Evolutionary conservation across 2,329 filamentous ascomycete species (phyloP).

Genomic region (Talaromyces sp.): DNA sequence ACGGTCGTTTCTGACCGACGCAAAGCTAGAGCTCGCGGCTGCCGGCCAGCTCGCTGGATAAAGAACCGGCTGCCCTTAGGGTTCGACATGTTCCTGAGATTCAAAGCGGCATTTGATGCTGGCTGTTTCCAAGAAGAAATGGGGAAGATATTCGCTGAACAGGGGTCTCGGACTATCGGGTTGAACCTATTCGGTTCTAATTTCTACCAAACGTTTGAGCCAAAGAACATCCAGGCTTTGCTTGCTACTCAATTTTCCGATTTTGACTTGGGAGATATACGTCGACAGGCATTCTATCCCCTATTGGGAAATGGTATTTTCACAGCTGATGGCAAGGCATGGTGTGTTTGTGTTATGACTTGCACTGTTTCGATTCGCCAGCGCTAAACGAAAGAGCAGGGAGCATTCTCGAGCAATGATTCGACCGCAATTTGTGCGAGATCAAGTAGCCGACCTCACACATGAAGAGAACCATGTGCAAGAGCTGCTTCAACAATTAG

Average conservation of each 20-base stretch:
- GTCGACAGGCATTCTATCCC: slow-evolving; percentile 58
- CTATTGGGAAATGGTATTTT: slow-evolving; percentile 41
- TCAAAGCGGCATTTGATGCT: slow-evolving; percentile 4
- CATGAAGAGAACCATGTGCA: slow-evolving; percentile 73
- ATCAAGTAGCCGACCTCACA: slow-evolving; percentile 76
- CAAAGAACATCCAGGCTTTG: slow-evolving; percentile 74
- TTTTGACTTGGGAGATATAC: slow-evolving; percentile 72
- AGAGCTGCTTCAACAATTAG: slow-evolving; percentile 62
- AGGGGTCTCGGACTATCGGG: neutral
- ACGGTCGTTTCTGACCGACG: neutral
- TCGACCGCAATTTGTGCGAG: slow-evolving; percentile 79
- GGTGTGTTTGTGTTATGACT: slow-evolving; percentile 47
- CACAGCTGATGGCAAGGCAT: slow-evolving; percentile 72
- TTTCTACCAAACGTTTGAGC: slow-evolving; percentile 30
- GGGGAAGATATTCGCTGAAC: slow-evolving; percentile 4
- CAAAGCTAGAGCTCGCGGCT: slow-evolving; percentile 6
- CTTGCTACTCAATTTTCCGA: slow-evolving; percentile 78
- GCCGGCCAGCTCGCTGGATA: neutral
- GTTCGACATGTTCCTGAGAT: neutral
- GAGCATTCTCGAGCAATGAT: slow-evolving; percentile 69
- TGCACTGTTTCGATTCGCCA: slow-evolving; percentile 45
- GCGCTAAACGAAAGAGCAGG: slow-evolving; percentile 58
- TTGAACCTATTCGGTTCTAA: neutral
- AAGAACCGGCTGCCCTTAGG: slow-evolving; percentile 6
- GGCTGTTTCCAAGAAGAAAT: slow-evolving; percentile 4